Evolutionary conservation across 768 basidiomycete species (phyloP).

Genomic region (Tricholoma bakamatsutake): DNA sequence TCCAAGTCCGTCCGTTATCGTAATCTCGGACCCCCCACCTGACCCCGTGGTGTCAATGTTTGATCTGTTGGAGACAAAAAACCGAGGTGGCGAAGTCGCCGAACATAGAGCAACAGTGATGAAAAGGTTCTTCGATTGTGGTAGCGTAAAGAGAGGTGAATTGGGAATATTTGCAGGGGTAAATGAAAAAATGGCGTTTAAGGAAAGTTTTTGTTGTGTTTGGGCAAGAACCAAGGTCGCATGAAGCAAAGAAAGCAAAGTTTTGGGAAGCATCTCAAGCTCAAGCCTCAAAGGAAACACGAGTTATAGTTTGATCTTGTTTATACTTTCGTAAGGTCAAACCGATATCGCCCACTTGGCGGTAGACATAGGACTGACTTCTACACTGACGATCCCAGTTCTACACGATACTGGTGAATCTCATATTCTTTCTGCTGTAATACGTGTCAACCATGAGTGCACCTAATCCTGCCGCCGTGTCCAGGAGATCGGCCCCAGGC

Average conservation of each 20-base stretch:
- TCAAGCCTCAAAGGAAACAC: not conserved
- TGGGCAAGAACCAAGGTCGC: constrained; percentile 28
- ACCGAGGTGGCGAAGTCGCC: constrained; percentile 34
- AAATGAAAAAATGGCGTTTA: constrained; percentile 34
- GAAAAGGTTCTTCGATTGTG: constrained; percentile 30
- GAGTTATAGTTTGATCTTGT: not conserved
- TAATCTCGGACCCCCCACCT: constrained; percentile 42
- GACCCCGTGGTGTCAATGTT: constrained; percentile 30
- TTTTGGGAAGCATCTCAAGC: constrained; percentile 28
- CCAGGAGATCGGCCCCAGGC: constrained; percentile 2
- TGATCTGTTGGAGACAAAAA: constrained; percentile 54
- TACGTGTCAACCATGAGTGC: not conserved
- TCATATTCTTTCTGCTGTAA: not conserved
- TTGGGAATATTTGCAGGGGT: constrained; percentile 22
- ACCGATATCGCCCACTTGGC: too few species aligned
- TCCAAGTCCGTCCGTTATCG: constrained; percentile 42
- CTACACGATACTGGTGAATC: not conserved
- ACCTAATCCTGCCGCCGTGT: not conserved
- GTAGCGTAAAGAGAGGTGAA: constrained; percentile 35
- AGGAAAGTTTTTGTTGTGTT: constrained; percentile 21
- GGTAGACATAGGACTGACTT: not conserved
- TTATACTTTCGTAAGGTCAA: not conserved
- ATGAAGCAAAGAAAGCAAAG: constrained; percentile 29
- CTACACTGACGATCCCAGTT: not conserved
- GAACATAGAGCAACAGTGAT: constrained; percentile 49